A percentile compares a stretch with the other conserved stretches of the same genome.
phyloP scores from a whole-genome alignment of 2,329 filamentous ascomycete genomes.

The Aphanocladium album region DNA sequence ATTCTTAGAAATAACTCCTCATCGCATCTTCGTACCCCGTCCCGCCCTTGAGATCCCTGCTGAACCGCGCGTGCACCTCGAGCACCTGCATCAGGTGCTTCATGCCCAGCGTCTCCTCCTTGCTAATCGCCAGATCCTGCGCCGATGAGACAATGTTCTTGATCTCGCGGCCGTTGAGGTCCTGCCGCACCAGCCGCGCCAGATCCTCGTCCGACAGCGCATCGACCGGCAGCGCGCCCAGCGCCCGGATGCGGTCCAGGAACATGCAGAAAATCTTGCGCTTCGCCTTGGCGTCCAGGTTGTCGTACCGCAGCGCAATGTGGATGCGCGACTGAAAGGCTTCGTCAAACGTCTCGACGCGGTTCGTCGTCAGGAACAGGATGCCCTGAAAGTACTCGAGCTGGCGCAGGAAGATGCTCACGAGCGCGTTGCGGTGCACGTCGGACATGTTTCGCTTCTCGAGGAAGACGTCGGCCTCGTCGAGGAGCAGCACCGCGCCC shows the following conservation, averaged over 20 bases:
- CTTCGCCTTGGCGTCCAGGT: conserved; percentile 66
- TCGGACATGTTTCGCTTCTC: conserved; percentile 80
- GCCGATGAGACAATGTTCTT: conserved; percentile 84
- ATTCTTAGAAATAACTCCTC: conserved; percentile 63
- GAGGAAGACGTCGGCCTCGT: conserved; percentile 81
- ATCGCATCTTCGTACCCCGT: conserved; percentile 77
- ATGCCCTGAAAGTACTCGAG: conserved; percentile 93
- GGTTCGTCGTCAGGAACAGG: conserved; percentile 82
- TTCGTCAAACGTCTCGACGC: conserved; percentile 83
- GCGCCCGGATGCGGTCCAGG: conserved; percentile 63
- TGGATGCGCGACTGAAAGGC: conserved; percentile 87
- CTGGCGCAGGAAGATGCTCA: conserved; percentile 80
- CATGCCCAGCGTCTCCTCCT: conserved; percentile 67
- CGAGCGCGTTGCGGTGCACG: conserved; percentile 77
- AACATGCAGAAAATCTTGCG: conserved; percentile 81
- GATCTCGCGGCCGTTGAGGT: conserved; percentile 64
- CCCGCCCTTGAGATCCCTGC: conserved; percentile 76
- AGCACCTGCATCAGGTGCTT: conserved; percentile 75
- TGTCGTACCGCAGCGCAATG: conserved; percentile 75
- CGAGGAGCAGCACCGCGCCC: conserved; percentile 79
- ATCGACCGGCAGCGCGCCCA: conserved; percentile 57
- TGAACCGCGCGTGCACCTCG: conserved; percentile 79
- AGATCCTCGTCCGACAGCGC: conserved; percentile 64
- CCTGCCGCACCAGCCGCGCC: conserved; percentile 59
- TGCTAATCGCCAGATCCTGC: conserved; percentile 75